phyloP scores from a whole-genome alignment of 768 basidiomycete genomes.

The Phanerochaete carnosa region DNA sequence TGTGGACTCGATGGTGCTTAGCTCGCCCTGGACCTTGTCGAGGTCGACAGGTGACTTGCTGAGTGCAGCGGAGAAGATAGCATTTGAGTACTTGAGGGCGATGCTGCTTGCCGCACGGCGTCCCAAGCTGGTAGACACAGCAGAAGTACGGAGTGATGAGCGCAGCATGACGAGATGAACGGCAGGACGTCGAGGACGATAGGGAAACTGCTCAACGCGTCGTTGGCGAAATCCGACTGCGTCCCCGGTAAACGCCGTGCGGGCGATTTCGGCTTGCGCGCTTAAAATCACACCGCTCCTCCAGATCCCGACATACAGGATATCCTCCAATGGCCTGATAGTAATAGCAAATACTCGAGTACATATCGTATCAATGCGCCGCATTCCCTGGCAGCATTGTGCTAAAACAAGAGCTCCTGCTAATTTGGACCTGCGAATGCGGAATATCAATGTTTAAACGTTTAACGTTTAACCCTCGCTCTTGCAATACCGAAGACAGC shows the following conservation, averaged over 20 bases:
- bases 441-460: too few relatives aligned
- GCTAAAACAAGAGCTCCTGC: too few relatives aligned
- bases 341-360: too few relatives aligned
- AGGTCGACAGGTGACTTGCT: slow-evolving; percentile 80
- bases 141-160: slow-evolving; percentile 49
- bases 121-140: slow-evolving; percentile 46
- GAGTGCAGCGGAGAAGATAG: slow-evolving; percentile 77
- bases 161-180: slow-evolving; percentile 47
- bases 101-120: slow-evolving; percentile 75
- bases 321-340: too few relatives aligned
- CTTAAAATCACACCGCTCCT: background rate
- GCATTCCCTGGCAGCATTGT: too few relatives aligned
- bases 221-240: slow-evolving; percentile 10
- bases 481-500: background rate
- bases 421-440: too few relatives aligned
- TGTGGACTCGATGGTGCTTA: slow-evolving; percentile 64
- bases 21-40: slow-evolving; percentile 83
- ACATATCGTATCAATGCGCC: too few relatives aligned
- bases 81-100: slow-evolving; percentile 82
- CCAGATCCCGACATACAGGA: too few relatives aligned
- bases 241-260: slow-evolving; percentile 14
- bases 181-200: slow-evolving; percentile 14
- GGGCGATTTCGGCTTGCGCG: slow-evolving; percentile 15
- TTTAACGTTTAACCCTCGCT: background rate
- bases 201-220: slow-evolving; percentile 11